Base-by-base conservation (phyloP, 1,139 yeast species). In the Candida sojae region DNA sequence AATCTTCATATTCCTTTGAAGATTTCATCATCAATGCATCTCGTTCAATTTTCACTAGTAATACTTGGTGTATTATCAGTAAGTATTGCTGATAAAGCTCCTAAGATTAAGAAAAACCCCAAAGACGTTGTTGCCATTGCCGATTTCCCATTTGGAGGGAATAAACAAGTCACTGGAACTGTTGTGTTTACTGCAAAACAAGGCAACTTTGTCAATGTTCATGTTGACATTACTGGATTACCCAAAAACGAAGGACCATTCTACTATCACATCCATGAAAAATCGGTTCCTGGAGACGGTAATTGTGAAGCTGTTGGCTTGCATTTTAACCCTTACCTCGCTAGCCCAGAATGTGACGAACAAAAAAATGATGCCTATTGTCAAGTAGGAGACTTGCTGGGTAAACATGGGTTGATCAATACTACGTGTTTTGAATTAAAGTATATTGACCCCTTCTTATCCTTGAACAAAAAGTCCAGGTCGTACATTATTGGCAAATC, bases 321-420 rank as follows among this genome's bases (percentile, higher is more conserved):
- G 33, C 83, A 78, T 53, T 79, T 82, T 50, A 80, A 82, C 57
- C 86, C 86, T 10, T 82, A 70, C 58, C 57, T 66, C 42, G 83
- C 82, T 2, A 61, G 73, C 13, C 60, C 68, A 3, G 68, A 69
- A 43, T 81, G 85, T 61, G 75, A 71, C 41, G 55, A 57, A 11
- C 73, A 74, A 50, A 71, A 70, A 21, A 71, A 73, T 55, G 84
- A 83, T 61, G 67, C 82, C 8, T 68, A 64, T 43, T 82, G 86
- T 61, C 80, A 79, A 62, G 75, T 81, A 30, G 87, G 88, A 41
- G 86, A 83, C 58, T 76, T 83, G 54, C 77, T 84, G 41, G 87
- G 87, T 31, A 83, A 82, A 58, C 85, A 82, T 61, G 88, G 87
- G 3, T 70, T 70, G 64, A 78, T 82, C 53, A 71, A 79, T 56